These are phyloP conservation scores for Blepharisma japonicum DNA, from an alignment of 73 alveolate species.

Conservation along the genomic window DNA sequence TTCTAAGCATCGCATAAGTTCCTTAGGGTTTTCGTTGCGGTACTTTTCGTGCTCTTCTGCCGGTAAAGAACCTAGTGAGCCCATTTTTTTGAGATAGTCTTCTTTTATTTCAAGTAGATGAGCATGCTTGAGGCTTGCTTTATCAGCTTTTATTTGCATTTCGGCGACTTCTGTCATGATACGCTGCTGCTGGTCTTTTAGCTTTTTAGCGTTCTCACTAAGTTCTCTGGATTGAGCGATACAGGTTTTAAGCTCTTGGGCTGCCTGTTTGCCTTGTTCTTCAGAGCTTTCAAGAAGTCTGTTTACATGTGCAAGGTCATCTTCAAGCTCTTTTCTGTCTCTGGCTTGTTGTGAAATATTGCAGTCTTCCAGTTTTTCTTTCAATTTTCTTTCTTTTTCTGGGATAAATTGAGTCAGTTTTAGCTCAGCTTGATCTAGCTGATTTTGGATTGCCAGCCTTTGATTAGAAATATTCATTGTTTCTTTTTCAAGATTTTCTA, in stretches of 20 bases:
- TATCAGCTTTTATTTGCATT: constrained; percentile 45
- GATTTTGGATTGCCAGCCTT: constrained; percentile 44
- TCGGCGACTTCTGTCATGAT: constrained; percentile 51
- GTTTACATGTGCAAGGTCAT: constrained; percentile 26
- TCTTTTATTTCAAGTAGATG: constrained; percentile 47
- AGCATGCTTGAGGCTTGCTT: constrained; percentile 40
- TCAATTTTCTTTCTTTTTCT: constrained; percentile 53
- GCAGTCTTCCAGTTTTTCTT: constrained; percentile 41
- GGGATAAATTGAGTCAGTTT: constrained; percentile 49
- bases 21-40: constrained; percentile 5
- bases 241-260: not conserved
- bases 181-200: constrained; percentile 43
- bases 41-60: constrained; percentile 36
- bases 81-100: constrained; percentile 57
- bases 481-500: constrained; percentile 60
- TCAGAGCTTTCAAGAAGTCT: constrained; percentile 1
- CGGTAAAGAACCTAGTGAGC: constrained; percentile 40
- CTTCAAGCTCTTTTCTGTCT: constrained; percentile 48
- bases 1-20: constrained; percentile 26
- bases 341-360: constrained; percentile 46
- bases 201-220: constrained; percentile 47
- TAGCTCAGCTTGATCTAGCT: constrained; percentile 53
- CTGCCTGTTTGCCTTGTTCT: not conserved
- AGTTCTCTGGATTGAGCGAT: constrained; percentile 34
- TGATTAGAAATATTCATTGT: constrained; percentile 46